Conservation (phyloP, 2,329 filamentous ascomycete genomes). For the Emericellopsis cladophorae region DNA sequence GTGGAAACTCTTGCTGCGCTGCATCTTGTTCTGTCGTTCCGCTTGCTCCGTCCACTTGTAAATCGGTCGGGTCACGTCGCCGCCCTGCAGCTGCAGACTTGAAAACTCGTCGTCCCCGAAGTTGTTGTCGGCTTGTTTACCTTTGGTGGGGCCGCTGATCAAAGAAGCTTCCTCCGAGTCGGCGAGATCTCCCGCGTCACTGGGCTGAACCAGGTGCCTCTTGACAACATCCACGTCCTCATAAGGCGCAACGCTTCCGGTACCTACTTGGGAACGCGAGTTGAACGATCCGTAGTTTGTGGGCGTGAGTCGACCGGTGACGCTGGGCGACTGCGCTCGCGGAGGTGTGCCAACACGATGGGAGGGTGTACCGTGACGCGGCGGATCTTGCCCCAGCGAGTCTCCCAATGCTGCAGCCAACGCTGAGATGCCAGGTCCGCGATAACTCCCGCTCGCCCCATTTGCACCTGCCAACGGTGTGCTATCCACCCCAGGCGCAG, state of each 20-base stretch:
- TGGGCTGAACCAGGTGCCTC: conserved; percentile 70
- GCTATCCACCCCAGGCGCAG: conserved; percentile 18
- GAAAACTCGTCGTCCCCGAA: conserved; percentile 73
- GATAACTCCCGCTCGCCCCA: conserved; percentile 42
- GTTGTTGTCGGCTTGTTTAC: conserved; percentile 34
- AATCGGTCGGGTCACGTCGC: conserved; percentile 87
- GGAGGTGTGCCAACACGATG: conserved; percentile 42
- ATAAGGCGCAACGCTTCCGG: conserved; percentile 40
- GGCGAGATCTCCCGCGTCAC: conserved; percentile 25
- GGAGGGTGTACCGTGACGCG: conserved; percentile 55
- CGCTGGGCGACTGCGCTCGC: conserved; percentile 23
- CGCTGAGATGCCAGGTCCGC: conserved; percentile 75
- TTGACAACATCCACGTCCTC: conserved; percentile 89
- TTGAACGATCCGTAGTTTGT: conserved; percentile 84
- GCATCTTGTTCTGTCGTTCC: conserved; percentile 53
- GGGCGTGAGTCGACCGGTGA: conserved; percentile 35
- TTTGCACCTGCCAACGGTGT: conserved; percentile 48
- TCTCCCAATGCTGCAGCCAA: conserved; percentile 78
- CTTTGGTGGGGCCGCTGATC: conserved; percentile 30
- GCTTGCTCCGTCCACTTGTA: conserved; percentile 94
- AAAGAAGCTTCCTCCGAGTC: conserved; percentile 32
- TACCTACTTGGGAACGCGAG: conserved; percentile 43
- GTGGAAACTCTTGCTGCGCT: conserved; percentile 82
- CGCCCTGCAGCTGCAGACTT: conserved; percentile 82
- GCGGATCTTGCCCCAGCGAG: conserved; percentile 57